These are phyloP conservation scores for Ogataea ramenticola DNA, from an alignment of 805 yeast genomes.

Conservation along the genomic window DNA sequence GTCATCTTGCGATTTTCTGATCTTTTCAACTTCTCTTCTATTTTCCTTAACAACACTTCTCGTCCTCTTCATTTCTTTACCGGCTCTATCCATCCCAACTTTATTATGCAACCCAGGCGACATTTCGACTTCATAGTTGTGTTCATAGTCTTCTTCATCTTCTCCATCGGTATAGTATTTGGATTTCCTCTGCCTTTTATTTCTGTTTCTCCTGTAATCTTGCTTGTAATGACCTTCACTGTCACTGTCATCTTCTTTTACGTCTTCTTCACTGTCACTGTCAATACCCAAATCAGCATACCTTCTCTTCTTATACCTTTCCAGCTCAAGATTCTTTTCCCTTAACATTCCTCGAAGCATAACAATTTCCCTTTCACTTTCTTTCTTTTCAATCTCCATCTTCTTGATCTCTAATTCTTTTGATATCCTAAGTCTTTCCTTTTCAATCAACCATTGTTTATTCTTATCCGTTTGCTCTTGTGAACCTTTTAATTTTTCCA, in stretches of 20 bases:
- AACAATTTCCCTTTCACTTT: background rate
- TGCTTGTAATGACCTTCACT: background rate
- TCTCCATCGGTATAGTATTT: too few relatives aligned
- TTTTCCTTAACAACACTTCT: too few relatives aligned
- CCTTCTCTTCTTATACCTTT: background rate
- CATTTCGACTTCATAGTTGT: background rate
- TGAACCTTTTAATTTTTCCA: background rate
- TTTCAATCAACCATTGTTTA: background rate
- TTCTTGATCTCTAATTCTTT: background rate
- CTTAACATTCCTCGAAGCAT: background rate
- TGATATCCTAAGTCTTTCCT: background rate
- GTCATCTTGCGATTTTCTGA: too few relatives aligned
- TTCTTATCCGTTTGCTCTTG: background rate
- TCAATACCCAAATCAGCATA: background rate
- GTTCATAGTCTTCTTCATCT: too few relatives aligned
- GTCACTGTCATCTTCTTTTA: background rate
- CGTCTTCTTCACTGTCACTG: background rate
- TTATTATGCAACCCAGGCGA: background rate
- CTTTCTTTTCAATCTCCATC: background rate
- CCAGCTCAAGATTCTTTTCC: background rate
- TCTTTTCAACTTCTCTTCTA: too few relatives aligned
- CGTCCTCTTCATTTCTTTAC: background rate
- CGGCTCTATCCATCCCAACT: background rate
- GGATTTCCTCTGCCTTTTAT: too few relatives aligned
- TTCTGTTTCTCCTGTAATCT: background rate